These are phyloP conservation scores for Emericellopsis atlantica DNA, from an alignment of 2,329 filamentous ascomycete genomes.

Conservation along the genomic window DNA sequence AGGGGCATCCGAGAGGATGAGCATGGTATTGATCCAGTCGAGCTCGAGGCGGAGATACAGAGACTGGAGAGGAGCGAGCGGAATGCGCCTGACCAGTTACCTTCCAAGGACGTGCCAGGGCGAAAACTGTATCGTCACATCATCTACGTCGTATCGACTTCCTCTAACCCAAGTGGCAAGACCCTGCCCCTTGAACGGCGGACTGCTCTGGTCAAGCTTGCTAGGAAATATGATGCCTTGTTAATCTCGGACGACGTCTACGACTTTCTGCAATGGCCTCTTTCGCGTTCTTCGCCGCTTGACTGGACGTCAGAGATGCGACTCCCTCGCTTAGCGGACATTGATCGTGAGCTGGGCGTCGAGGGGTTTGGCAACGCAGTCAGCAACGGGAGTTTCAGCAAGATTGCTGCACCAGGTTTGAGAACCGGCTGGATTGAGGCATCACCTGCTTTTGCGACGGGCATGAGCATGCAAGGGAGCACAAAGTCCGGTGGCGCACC, in stretches of 20 bases:
- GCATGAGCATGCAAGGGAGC: slow-evolving; percentile 38
- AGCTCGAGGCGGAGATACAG: slow-evolving; percentile 17
- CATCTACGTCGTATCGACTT: slow-evolving; percentile 81
- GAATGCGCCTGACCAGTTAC: background rate
- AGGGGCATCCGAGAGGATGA: slow-evolving; percentile 64
- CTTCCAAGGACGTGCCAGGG: slow-evolving; percentile 4
- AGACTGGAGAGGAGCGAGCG: slow-evolving; percentile 14
- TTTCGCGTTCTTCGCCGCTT: slow-evolving; percentile 19
- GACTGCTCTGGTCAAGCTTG: slow-evolving; percentile 58
- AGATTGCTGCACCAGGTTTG: slow-evolving; percentile 69
- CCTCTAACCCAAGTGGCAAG: slow-evolving; percentile 76
- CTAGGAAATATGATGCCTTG: slow-evolving; percentile 69
- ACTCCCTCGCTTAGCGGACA: slow-evolving; percentile 65
- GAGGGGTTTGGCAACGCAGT: slow-evolving; percentile 61
- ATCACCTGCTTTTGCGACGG: slow-evolving; percentile 38
- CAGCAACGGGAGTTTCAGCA: slow-evolving; percentile 84
- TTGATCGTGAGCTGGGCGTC: slow-evolving; percentile 57
- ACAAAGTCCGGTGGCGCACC: slow-evolving; percentile 46
- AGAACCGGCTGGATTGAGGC: slow-evolving; percentile 84
- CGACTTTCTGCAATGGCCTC: slow-evolving; percentile 75
- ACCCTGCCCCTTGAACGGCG: slow-evolving; percentile 64
- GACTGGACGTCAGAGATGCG: slow-evolving; percentile 25
- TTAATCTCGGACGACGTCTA: slow-evolving; percentile 88
- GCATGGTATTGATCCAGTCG: slow-evolving; percentile 60
- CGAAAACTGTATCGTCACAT: slow-evolving; percentile 77